Conservation (phyloP, 2,329 filamentous ascomycete species). For the Cytospora chrysosperma region DNA sequence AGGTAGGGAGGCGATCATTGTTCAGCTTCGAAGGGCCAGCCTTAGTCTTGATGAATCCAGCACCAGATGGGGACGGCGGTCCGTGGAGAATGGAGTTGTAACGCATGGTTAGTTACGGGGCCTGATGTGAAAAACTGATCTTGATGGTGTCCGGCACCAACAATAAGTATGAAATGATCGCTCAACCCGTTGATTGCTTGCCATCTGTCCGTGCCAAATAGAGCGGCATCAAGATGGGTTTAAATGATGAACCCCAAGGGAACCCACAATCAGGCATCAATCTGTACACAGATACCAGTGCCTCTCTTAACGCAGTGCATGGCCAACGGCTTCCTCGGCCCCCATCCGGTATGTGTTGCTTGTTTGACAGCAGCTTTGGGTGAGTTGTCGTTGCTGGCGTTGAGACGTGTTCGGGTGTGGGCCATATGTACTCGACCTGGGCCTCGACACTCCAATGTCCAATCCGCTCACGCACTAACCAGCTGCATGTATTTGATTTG, state of each 20-base stretch:
- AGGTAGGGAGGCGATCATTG: conserved; percentile 20
- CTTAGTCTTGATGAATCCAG: conserved; percentile 20
- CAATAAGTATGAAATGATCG: neutral
- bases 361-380: conserved; percentile 7
- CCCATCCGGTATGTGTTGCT: neutral
- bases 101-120: conserved; percentile 17
- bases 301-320: neutral
- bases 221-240: neutral
- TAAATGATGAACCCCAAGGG: conserved; percentile 1
- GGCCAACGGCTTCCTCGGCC: neutral
- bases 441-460: neutral
- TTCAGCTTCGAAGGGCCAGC: conserved; percentile 8
- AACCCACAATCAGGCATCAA: conserved; percentile 20
- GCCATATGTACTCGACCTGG: neutral
- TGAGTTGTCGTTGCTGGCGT: neutral
- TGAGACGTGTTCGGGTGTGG: conserved; percentile 9
- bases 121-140: neutral
- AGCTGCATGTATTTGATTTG: conserved; percentile 3
- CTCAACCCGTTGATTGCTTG: conserved; percentile 3
- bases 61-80: conserved; percentile 19
- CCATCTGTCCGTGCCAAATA: neutral
- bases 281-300: neutral
- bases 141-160: conserved; percentile 20
- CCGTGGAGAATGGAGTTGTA: conserved; percentile 20
- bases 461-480: neutral